These are phyloP conservation scores for Xylariaceae sp. DNA, from an alignment of 2,329 filamentous ascomycete genomes.

Conservation along the genomic window DNA sequence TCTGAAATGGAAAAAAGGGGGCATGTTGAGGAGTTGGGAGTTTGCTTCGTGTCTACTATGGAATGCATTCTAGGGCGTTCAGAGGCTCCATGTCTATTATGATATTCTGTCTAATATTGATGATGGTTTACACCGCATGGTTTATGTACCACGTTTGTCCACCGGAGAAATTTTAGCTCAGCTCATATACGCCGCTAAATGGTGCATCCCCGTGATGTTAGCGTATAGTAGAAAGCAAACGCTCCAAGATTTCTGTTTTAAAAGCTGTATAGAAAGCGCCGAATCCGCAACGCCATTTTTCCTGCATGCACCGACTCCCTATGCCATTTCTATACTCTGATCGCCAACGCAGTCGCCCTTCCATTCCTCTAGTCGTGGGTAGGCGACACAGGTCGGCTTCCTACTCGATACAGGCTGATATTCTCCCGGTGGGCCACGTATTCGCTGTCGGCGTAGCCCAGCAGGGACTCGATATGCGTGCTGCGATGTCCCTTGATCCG, in stretches of 20 bases:
- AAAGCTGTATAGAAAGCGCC: not conserved
- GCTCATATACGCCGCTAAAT: not conserved
- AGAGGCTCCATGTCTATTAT: not conserved
- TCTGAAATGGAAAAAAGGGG: not conserved
- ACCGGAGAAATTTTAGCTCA: not conserved
- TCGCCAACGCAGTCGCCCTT: conserved; percentile 26
- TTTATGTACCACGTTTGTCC: not conserved
- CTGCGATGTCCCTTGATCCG: conserved; percentile 85
- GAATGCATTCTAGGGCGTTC: not conserved
- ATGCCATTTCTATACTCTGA: conserved; percentile 17
- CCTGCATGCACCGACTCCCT: conserved; percentile 2
- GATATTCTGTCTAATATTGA: not conserved
- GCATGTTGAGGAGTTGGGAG: not conserved
- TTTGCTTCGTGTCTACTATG: not conserved
- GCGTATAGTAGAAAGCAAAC: not conserved
- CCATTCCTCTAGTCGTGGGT: conserved; percentile 32
- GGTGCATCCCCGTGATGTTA: not conserved
- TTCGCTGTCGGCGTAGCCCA: conserved; percentile 93
- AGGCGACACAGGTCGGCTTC: conserved; percentile 58
- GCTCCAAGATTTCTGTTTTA: not conserved
- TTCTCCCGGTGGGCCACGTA: conserved; percentile 90
- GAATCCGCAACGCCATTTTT: conserved; percentile 1
- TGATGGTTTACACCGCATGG: no score
- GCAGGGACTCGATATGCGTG: conserved; percentile 73
- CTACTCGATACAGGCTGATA: conserved; percentile 70